Base-by-base conservation (phyloP, 139 green algal species). In the Coelastrella sp. region DNA sequence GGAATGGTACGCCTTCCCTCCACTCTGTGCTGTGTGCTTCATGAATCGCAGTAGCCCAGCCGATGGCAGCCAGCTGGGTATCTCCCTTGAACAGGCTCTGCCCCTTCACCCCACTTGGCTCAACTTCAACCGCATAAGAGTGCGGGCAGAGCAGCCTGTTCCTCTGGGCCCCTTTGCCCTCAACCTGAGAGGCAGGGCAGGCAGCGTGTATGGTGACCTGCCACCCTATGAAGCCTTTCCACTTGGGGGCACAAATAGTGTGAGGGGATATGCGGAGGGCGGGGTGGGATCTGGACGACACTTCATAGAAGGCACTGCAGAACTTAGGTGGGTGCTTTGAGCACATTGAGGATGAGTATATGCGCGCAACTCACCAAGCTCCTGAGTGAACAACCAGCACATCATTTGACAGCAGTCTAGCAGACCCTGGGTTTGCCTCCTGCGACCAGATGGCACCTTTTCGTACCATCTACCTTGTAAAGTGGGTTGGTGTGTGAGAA, bases 201-300 rank as follows among this genome's bases (percentile, higher is more conserved):
- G 95, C 21, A 51, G 80, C 8, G 94, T 96, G 21, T 48, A 97
- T 25, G 97, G 96, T 0, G 96, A 99, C 86, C 81, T 99, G 64
- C 97, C 97, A 3, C 96, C 97, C 25, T 98, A 99, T 83, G 97
- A 99, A 89, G 96, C 97, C 7, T 99, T 99, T 83, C 93, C 96
- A 25, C 96, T 99, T 43, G 97, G 97, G 5, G 90, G 96, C 40
- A 98, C 95, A 76, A 98, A 98, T 84, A 93, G 80, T 32, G 96
- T 99, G 77, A 90, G 96, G 0, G 96, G 95, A 0, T 98, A 98
- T 82, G 88, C 91, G 83, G 97, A 99, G 78, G 96, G 97, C 25
- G 94, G 88, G 4, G 94, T 99, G 0, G 97, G 96, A 34, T 96
- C 96, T 6, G 96, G 93, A 0, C 87, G 97, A 17, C 94, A 93